Percentiles rank a stretch among this genome's conserved stretches.
phyloP scores from a whole-genome alignment of 306 rosid genomes.

The Sophora flavescens region DNA sequence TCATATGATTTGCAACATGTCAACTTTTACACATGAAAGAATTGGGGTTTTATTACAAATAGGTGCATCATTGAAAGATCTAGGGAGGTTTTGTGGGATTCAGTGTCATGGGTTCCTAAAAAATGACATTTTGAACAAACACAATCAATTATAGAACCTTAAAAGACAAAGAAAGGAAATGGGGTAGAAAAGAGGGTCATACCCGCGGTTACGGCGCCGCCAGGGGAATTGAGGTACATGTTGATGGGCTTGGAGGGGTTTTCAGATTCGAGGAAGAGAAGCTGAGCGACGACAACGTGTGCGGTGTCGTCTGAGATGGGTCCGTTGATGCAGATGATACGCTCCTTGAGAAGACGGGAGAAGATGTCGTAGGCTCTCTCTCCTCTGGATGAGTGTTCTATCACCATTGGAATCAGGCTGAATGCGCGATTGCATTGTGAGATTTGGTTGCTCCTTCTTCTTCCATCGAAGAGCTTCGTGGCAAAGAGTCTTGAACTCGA shows the following conservation, averaged over 20 bases:
- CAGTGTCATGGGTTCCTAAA: neutral
- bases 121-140: neutral
- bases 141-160: neutral
- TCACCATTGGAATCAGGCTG: slow-evolving; percentile 87
- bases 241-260: slow-evolving; percentile 92
- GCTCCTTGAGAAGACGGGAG: slow-evolving; percentile 97
- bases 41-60: neutral
- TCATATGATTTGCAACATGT: neutral
- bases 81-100: neutral
- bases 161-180: neutral
- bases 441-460: neutral
- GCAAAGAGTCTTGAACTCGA: slow-evolving; percentile 45
- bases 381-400: slow-evolving; percentile 94
- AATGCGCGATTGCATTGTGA: slow-evolving; percentile 57
- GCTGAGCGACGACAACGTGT: slow-evolving; percentile 98
- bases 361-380: slow-evolving; percentile 98
- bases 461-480: slow-evolving; percentile 34
- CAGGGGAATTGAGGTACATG: slow-evolving; percentile 96
- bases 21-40: too few relatives aligned
- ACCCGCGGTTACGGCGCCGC: slow-evolving; percentile 98
- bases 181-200: neutral
- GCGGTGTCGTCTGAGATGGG: slow-evolving; percentile 92
- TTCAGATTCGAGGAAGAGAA: slow-evolving; percentile 93
- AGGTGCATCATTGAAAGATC: neutral
- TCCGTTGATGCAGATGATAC: slow-evolving; percentile 94